Conservation (phyloP, 495 filamentous ascomycete species). For the Hyaloscypha hepaticicola region DNA sequence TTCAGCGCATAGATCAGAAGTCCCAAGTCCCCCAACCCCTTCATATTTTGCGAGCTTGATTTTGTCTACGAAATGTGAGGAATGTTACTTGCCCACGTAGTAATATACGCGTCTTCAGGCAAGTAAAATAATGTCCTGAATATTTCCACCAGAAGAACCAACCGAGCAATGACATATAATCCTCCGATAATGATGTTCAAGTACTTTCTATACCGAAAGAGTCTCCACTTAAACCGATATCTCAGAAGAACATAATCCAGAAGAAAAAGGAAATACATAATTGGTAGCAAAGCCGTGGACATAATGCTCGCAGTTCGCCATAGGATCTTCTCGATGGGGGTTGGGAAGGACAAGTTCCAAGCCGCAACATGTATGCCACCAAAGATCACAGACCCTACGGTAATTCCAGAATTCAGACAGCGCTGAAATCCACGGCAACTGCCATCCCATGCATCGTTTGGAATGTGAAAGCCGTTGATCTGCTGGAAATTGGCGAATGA, state of each 20-base stretch:
- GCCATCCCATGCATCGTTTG: conserved; percentile 5
- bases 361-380: conserved; percentile 38
- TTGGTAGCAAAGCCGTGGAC: background rate
- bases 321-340: conserved; percentile 31
- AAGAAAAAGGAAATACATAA: background rate
- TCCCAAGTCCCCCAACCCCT: no score
- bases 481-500: background rate
- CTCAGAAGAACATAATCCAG: background rate
- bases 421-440: background rate
- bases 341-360: conserved; percentile 44
- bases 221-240: background rate
- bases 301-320: conserved; percentile 31
- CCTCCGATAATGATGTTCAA: background rate
- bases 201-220: background rate
- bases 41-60: no score
- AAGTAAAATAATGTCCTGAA: conserved; percentile 4
- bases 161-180: background rate
- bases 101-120: background rate
- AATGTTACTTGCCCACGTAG: background rate
- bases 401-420: conserved; percentile 1
- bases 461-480: background rate
- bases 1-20: no score
- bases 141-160: conserved; percentile 5
- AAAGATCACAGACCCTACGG: conserved; percentile 21
- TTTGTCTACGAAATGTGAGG: background rate